Percentiles rank a stretch among this genome's conserved stretches.
Evolutionary conservation across 345 rosid species (phyloP).

Genomic region (Dipteronia sinensis): DNA sequence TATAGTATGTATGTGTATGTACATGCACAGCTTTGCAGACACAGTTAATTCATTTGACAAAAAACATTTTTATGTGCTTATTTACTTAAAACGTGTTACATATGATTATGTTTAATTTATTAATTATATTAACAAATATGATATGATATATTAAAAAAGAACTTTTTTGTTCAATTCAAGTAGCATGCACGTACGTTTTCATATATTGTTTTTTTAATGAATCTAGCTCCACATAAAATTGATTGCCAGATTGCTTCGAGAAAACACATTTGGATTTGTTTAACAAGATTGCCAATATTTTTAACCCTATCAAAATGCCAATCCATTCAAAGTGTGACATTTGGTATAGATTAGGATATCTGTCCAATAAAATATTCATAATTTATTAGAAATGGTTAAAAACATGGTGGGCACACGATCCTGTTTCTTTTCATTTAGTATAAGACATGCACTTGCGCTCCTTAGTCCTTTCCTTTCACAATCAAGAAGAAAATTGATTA

Average conservation of each 20-base stretch:
- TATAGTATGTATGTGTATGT: background rate
- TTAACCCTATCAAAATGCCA: too few relatives aligned
- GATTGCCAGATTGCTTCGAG: slow-evolving; percentile 24
- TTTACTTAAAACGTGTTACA: background rate
- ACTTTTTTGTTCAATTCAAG: background rate
- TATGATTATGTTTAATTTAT: too few relatives aligned
- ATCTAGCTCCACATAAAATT: background rate
- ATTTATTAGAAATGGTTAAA: too few relatives aligned
- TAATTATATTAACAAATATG: too few relatives aligned
- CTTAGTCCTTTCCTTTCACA: too few relatives aligned
- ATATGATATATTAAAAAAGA: too few relatives aligned
- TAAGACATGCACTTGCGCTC: too few relatives aligned
- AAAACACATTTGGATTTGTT: slow-evolving; percentile 16
- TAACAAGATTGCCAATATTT: background rate
- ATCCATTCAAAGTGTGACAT: background rate
- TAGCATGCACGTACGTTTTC: background rate
- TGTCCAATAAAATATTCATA: too few relatives aligned
- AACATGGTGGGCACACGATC: too few relatives aligned
- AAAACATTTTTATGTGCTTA: background rate
- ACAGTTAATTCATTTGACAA: background rate
- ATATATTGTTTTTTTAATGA: background rate
- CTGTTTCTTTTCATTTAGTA: too few relatives aligned
- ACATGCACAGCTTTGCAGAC: background rate
- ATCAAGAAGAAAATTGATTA: background rate
- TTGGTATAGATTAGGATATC: background rate